A percentile compares a stretch with the other conserved stretches of the same genome.
These are phyloP conservation scores for Lachnellula hyalina DNA, from an alignment of 2,329 filamentous ascomycete species.

Conservation along the genomic window DNA sequence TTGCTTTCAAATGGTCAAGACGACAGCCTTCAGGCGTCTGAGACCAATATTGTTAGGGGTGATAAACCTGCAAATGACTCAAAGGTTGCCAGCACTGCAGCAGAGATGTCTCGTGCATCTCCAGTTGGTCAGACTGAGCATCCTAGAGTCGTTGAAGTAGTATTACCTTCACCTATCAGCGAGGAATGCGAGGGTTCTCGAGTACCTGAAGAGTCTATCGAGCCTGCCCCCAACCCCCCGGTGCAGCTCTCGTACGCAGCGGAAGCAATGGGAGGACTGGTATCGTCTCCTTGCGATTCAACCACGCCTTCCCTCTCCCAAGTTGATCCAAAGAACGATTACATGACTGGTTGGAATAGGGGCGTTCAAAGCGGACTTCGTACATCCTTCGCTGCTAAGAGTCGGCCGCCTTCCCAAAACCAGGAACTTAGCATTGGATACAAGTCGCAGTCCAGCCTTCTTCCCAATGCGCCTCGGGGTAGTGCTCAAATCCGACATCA, in stretches of 20 bases:
- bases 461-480: background rate
- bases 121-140: background rate
- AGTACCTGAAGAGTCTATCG: background rate
- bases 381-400: conserved; percentile 34
- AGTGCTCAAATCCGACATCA: background rate
- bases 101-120: background rate
- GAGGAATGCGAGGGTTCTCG: background rate
- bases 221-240: background rate
- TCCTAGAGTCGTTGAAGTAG: background rate
- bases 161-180: background rate
- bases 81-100: background rate
- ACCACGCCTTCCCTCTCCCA: background rate
- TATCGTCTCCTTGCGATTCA: background rate
- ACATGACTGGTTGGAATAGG: conserved; percentile 38
- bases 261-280: background rate
- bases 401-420: background rate
- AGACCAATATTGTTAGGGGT: background rate
- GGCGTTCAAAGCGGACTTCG: conserved; percentile 37
- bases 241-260: background rate
- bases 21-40: background rate
- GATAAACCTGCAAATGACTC: background rate
- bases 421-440: background rate
- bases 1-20: background rate
- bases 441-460: background rate
- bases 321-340: background rate